Conservation (phyloP, 805 yeast genomes). For the Zygoascus flipseniorum region DNA sequence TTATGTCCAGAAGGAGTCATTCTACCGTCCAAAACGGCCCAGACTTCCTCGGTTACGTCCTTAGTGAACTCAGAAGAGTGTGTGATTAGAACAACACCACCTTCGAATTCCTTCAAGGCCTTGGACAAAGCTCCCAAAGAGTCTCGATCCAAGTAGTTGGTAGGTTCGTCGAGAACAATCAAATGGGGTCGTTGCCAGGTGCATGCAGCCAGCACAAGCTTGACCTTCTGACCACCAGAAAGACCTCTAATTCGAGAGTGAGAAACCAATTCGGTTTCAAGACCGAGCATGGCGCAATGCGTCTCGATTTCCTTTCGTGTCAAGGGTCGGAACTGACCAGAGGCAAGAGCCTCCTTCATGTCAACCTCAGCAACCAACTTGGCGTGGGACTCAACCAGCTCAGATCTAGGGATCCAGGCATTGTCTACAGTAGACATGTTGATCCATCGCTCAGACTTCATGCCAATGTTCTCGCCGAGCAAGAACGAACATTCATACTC, state of each 20-base stretch:
- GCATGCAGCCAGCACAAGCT: slow-evolving; percentile 99
- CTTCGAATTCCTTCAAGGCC: slow-evolving; percentile 97
- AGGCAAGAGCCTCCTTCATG: slow-evolving; percentile 99
- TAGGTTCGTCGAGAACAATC: slow-evolving; percentile 99
- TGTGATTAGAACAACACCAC: slow-evolving; percentile 99
- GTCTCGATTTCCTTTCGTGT: slow-evolving; percentile 99
- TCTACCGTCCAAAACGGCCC: slow-evolving; percentile 97
- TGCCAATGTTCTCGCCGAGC: slow-evolving; percentile 97
- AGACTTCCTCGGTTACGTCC: slow-evolving; percentile 98
- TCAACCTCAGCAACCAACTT: slow-evolving; percentile 99
- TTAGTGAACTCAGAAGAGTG: slow-evolving; percentile 99
- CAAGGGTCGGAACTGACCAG: slow-evolving; percentile 99
- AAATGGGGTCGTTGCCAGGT: slow-evolving; percentile 99
- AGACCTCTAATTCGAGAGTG: slow-evolving; percentile 99
- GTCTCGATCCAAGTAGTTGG: slow-evolving; percentile 98
- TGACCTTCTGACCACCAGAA: slow-evolving; percentile 99
- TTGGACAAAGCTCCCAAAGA: slow-evolving; percentile 98
- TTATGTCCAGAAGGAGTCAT: slow-evolving; percentile 99
- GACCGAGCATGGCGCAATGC: slow-evolving; percentile 97
- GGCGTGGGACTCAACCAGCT: slow-evolving; percentile 91
- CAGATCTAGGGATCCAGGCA: slow-evolving; percentile 99
- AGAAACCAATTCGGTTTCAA: slow-evolving; percentile 97
- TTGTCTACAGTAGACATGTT: slow-evolving; percentile 99
- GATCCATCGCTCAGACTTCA: slow-evolving; percentile 99
- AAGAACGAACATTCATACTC: slow-evolving; percentile 98